Evolutionary conservation across 768 basidiomycete genomes (phyloP).

Genomic region (Russula olivacea): DNA sequence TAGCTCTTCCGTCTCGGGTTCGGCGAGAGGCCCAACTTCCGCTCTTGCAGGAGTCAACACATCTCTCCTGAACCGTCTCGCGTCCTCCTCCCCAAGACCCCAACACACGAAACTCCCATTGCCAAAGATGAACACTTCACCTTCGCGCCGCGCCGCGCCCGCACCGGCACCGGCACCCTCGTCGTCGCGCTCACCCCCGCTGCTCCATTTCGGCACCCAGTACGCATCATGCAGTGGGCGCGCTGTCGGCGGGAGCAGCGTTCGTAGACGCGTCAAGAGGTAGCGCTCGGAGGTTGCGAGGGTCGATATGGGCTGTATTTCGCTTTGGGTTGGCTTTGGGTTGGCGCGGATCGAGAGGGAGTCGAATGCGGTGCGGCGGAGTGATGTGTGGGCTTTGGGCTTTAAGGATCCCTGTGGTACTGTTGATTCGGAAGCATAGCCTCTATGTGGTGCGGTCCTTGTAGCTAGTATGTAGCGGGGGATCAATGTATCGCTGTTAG

Average conservation of each 20-base stretch:
- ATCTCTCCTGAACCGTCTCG: constrained; percentile 56
- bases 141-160: constrained; percentile 40
- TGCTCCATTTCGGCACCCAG: constrained; percentile 67
- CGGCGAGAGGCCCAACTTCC: constrained; percentile 58
- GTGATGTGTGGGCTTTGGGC: constrained; percentile 75
- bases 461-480: neutral
- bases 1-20: constrained; percentile 81
- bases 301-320: constrained; percentile 75
- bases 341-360: constrained; percentile 83
- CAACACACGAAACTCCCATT: constrained; percentile 90
- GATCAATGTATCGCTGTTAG: neutral
- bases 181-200: constrained; percentile 42
- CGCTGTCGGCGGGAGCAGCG: constrained; percentile 47
- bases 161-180: constrained; percentile 50
- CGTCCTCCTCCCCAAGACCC: constrained; percentile 77
- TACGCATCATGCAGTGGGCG: constrained; percentile 67
- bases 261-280: constrained; percentile 55
- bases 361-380: constrained; percentile 76
- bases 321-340: constrained; percentile 77
- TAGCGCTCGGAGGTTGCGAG: constrained; percentile 85
- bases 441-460: neutral
- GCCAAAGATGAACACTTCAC: constrained; percentile 84
- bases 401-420: constrained; percentile 33
- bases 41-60: constrained; percentile 52
- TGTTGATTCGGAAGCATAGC: constrained; percentile 12